Percentiles rank a stretch among this genome's conserved stretches.
These are phyloP conservation scores for Didymosphaeria variabile DNA, from an alignment of 2,329 filamentous ascomycete species.

Conservation along the genomic window DNA sequence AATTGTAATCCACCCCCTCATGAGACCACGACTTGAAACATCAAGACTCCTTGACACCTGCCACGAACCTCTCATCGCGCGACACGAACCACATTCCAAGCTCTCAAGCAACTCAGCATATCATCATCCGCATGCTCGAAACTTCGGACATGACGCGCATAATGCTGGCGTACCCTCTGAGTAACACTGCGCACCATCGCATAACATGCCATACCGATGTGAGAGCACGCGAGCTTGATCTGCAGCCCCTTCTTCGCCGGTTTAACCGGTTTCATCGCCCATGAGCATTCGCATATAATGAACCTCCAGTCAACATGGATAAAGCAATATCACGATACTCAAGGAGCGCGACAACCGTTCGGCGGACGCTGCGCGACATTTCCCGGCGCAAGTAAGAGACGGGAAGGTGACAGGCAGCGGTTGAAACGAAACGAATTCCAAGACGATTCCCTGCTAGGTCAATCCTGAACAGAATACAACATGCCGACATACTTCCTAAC, in stretches of 20 bases:
- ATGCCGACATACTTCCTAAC: slow-evolving; percentile 47
- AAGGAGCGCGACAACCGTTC: neutral
- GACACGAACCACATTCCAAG: neutral
- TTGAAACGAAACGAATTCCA: slow-evolving; percentile 4
- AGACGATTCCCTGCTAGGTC: neutral
- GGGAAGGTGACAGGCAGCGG: neutral
- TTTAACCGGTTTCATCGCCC: slow-evolving; percentile 12
- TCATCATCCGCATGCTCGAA: neutral
- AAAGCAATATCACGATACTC: neutral
- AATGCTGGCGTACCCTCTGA: neutral
- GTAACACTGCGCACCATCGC: slow-evolving; percentile 1
- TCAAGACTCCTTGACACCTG: slow-evolving; percentile 11
- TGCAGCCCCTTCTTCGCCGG: neutral
- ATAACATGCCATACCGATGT: slow-evolving; percentile 12
- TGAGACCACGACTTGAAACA: neutral
- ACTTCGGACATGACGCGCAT: slow-evolving; percentile 6
- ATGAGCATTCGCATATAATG: slow-evolving; percentile 1
- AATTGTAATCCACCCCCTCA: neutral
- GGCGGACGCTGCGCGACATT: neutral
- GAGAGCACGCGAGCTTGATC: slow-evolving; percentile 11
- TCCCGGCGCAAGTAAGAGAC: neutral
- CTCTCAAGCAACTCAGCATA: neutral
- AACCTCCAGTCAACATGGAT: neutral
- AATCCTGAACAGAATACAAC: slow-evolving; percentile 11
- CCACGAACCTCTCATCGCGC: neutral